A percentile compares a stretch with the other conserved stretches of the same genome.
Evolutionary conservation across 2,329 filamentous ascomycete genomes (phyloP).

Genomic region (Xylaria sp.): DNA sequence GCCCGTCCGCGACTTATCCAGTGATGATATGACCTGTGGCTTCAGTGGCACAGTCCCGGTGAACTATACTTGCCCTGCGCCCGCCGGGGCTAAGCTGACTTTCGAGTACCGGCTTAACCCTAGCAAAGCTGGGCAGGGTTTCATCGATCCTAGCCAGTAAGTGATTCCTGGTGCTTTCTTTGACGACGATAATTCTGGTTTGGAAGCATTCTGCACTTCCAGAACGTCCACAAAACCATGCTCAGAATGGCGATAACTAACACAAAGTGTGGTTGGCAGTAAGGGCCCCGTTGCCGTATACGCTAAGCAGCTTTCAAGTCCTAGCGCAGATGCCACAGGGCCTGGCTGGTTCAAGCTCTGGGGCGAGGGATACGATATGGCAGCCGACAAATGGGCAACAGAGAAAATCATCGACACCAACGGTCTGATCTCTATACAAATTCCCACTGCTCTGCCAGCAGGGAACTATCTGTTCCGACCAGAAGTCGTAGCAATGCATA

Average conservation of each 20-base stretch:
- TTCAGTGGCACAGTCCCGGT: conserved; percentile 56
- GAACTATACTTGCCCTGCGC: conserved; percentile 57
- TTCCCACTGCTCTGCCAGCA: conserved; percentile 68
- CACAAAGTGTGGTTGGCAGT: neutral
- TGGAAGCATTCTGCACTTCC: neutral
- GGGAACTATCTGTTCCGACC: conserved; percentile 76
- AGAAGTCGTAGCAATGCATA: conserved; percentile 74
- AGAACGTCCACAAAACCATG: neutral
- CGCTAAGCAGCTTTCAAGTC: conserved; percentile 68
- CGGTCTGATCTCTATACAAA: conserved; percentile 69
- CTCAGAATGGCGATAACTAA: neutral
- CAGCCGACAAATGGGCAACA: conserved; percentile 71
- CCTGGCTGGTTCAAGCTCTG: conserved; percentile 82
- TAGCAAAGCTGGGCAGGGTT: conserved; percentile 60
- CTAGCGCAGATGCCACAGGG: conserved; percentile 63
- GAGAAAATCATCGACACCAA: conserved; percentile 71
- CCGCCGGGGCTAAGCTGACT: conserved; percentile 66
- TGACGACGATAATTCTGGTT: neutral
- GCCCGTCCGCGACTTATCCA: conserved; percentile 66
- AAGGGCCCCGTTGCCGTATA: conserved; percentile 76
- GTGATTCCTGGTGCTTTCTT: neutral
- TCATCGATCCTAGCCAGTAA: conserved; percentile 62
- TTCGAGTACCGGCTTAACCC: conserved; percentile 73
- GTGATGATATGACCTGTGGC: conserved; percentile 75
- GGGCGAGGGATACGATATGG: conserved; percentile 70